Conservation (phyloP, 345 rosid species). For the Linum lewisii region DNA sequence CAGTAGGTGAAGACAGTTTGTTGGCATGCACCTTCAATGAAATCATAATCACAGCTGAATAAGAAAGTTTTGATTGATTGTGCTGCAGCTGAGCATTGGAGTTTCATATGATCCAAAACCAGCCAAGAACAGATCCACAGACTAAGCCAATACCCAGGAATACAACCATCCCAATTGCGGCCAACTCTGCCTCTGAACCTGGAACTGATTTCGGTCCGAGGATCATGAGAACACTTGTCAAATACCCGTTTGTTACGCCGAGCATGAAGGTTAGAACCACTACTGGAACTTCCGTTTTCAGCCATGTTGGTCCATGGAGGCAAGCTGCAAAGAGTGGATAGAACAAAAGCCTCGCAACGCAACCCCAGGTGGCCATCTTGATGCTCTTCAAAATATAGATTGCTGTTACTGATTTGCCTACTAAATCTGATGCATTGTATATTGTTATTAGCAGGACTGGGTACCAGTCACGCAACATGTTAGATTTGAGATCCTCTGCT, state of each 20-base stretch:
- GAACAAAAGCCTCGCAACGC: conserved; percentile 51
- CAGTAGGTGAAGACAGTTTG: background rate
- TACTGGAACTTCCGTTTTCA: conserved; percentile 61
- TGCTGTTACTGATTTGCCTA: conserved; percentile 71
- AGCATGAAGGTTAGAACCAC: conserved; percentile 57
- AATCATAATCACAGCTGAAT: background rate
- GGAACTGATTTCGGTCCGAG: conserved; percentile 62
- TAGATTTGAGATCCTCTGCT: conserved; percentile 52
- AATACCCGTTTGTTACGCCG: conserved; percentile 73
- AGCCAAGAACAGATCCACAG: conserved; percentile 67
- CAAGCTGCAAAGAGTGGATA: conserved; percentile 67
- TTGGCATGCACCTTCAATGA: background rate
- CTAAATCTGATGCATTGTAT: conserved; percentile 63
- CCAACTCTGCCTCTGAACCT: conserved; percentile 59
- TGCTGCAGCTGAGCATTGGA: background rate
- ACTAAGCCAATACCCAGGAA: conserved; percentile 73
- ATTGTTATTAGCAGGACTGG: conserved; percentile 67
- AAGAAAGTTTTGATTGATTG: background rate
- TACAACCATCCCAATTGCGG: conserved; percentile 66
- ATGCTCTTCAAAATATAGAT: conserved; percentile 41
- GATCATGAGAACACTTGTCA: conserved; percentile 85
- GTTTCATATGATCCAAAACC: conserved; percentile 66
- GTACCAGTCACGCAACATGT: conserved; percentile 61
- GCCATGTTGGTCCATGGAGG: conserved; percentile 75
- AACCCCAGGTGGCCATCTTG: conserved; percentile 58